Evolutionary conservation across 140 eudicot species (phyloP).

Genomic region (Artemisia princeps): DNA sequence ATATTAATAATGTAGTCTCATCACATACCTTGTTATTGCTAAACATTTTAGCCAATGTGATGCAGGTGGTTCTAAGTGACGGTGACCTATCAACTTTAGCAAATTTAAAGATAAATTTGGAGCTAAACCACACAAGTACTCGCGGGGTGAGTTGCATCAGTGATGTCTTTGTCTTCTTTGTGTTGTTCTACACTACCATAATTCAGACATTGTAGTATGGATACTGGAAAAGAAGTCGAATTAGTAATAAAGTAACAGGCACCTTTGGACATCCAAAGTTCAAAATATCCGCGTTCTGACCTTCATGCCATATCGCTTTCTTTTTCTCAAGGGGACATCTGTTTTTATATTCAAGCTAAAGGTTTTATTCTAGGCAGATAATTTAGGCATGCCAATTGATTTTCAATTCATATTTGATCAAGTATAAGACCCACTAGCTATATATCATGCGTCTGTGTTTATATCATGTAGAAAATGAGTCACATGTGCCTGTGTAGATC

Average conservation of each 20-base stretch:
- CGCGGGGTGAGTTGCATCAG: slow-evolving; percentile 32
- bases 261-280: not conserved
- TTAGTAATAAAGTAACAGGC: slow-evolving; percentile 1
- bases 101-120: slow-evolving; percentile 70
- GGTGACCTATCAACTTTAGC: slow-evolving; percentile 81
- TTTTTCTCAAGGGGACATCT: slow-evolving; percentile 8
- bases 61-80: slow-evolving; percentile 79
- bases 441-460: slow-evolving; percentile 1
- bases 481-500: not conserved
- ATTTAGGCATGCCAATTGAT: no score
- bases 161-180: not conserved
- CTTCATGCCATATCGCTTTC: slow-evolving; percentile 6
- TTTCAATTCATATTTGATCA: no score
- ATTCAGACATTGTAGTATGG: not conserved
- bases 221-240: not conserved
- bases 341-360: not conserved
- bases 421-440: not conserved
- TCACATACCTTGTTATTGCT: slow-evolving; percentile 5
- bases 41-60: slow-evolving; percentile 12
- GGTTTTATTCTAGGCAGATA: not conserved
- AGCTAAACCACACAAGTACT: slow-evolving; percentile 39
- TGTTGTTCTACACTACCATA: slow-evolving; percentile 1
- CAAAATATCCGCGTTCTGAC: not conserved
- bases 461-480: slow-evolving; percentile 11
- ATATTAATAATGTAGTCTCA: not conserved